Conservation (phyloP, 345 rosid genomes). For the Gossypium longicalyx region DNA sequence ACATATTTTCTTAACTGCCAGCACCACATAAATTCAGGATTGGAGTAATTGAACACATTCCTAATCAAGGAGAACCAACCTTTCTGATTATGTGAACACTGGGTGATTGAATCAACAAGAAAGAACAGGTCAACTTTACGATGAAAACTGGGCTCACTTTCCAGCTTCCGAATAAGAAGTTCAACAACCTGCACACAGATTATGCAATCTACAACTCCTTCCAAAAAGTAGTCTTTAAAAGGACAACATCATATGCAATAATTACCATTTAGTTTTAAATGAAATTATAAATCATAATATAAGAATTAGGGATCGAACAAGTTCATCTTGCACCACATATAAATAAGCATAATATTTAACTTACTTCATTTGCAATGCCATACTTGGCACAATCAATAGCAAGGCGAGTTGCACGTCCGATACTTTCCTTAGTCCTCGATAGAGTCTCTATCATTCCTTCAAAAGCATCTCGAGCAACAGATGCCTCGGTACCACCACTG, state of each 20-base stretch:
- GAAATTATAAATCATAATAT: background rate
- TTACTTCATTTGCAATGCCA: slow-evolving; percentile 92
- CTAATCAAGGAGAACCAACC: slow-evolving; percentile 31
- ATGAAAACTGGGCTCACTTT: slow-evolving; percentile 72
- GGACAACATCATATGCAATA: background rate
- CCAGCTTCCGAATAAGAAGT: slow-evolving; percentile 81
- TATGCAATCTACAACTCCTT: slow-evolving; percentile 1
- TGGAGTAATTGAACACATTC: background rate
- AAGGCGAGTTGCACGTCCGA: slow-evolving; percentile 93
- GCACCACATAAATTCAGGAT: background rate
- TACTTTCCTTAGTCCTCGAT: slow-evolving; percentile 94
- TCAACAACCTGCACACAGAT: slow-evolving; percentile 72
- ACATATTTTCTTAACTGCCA: background rate
- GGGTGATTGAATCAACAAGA: slow-evolving; percentile 94
- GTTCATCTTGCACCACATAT: background rate
- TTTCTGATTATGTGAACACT: slow-evolving; percentile 87
- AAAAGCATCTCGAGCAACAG: slow-evolving; percentile 92
- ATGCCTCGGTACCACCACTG: slow-evolving; percentile 87
- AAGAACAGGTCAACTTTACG: slow-evolving; percentile 90
- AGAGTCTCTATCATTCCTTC: slow-evolving; percentile 99
- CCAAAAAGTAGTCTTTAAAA: slow-evolving; percentile 3
- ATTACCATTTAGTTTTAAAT: background rate
- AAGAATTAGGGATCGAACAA: background rate
- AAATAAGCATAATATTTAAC: slow-evolving; percentile 14
- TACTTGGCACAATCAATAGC: slow-evolving; percentile 95